phyloP scores from a whole-genome alignment of 148 eudicot species.

The Spergularia marina region DNA sequence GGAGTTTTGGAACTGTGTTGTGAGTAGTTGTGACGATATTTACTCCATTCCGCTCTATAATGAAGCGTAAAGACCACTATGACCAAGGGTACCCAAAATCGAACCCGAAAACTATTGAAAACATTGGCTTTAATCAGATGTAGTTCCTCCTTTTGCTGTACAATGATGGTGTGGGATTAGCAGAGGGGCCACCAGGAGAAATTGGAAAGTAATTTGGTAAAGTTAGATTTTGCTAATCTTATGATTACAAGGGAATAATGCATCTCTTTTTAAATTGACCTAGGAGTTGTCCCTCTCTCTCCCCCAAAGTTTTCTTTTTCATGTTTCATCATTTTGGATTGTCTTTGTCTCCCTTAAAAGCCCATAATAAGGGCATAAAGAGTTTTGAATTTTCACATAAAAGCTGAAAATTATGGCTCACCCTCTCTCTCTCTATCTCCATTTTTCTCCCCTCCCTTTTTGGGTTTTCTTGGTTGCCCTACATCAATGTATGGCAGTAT shows the following conservation, averaged over 20 bases:
- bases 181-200: not conserved
- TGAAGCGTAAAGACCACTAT: no score
- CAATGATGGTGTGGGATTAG: conserved; percentile 2
- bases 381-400: not conserved
- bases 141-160: no score
- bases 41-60: no score
- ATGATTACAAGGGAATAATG: conserved; percentile 29
- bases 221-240: conserved; percentile 31
- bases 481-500: conserved; percentile 19
- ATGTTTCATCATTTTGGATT: conserved; percentile 23
- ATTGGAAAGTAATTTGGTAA: conserved; percentile 9
- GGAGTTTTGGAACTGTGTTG: not conserved
- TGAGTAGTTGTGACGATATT: not conserved
- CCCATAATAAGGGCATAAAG: conserved; percentile 20
- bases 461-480: conserved; percentile 15
- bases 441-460: not conserved
- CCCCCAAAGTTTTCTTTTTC: conserved; percentile 3
- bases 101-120: no score
- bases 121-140: no score
- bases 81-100: no score
- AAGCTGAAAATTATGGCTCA: conserved; percentile 1
- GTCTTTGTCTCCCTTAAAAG: conserved; percentile 35
- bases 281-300: conserved; percentile 16
- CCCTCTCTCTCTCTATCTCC: conserved; percentile 3
- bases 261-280: conserved; percentile 38